Base-by-base conservation (phyloP, 805 yeast genomes). In the Starmerella ratchasimensis region DNA sequence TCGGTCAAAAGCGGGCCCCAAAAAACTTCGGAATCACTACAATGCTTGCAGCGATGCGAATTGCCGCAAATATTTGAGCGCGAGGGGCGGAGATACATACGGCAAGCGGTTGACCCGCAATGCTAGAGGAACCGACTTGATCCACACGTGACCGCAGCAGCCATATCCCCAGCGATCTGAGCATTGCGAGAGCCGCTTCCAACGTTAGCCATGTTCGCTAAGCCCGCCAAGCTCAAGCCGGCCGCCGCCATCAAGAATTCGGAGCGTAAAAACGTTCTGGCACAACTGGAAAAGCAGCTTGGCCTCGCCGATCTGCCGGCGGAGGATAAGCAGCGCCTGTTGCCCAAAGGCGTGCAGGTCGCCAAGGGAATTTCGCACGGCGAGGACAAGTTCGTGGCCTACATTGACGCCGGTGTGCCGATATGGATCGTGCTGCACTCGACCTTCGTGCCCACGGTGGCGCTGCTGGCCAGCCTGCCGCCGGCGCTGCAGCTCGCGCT, bases 231-330 rank as follows among this genome's bases (percentile, higher is more conserved):
- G 15, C 63, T 77, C 40, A 86, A 84, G 59, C 75, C 93, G 3
- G 63, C 74, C 36, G 70, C 93, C 16, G 81, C 82, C 49, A 64
- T 90, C 42, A 84, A 83, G 57, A 71, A 81, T 11, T 79, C 94
- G 0, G 96, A 83, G 46, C 63, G 90, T 28, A 69, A 80, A 45
- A 67, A 67, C 44, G 55, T 76, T 19, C 55, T 73, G 9, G 48
- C 55, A 4, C 48, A 54, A 4, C 62, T 77, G 22, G 62, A 72
- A 45, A 48, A 56, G 17, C 53, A 49, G 21, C 74, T 65, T 47
- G 39, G 34, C 2, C 30, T 44, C 3, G 40, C 25, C 17, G 47
- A 22, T 19, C 32, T 13, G 21, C 38, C 42, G 5, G 45, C 45
- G 8, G 52, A 47, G 31, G 50, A 48, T 8, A 50, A 72, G 19